These are phyloP conservation scores for Cercospora zeae-maydis DNA, from an alignment of 2,329 filamentous ascomycete genomes.

Conservation along the genomic window DNA sequence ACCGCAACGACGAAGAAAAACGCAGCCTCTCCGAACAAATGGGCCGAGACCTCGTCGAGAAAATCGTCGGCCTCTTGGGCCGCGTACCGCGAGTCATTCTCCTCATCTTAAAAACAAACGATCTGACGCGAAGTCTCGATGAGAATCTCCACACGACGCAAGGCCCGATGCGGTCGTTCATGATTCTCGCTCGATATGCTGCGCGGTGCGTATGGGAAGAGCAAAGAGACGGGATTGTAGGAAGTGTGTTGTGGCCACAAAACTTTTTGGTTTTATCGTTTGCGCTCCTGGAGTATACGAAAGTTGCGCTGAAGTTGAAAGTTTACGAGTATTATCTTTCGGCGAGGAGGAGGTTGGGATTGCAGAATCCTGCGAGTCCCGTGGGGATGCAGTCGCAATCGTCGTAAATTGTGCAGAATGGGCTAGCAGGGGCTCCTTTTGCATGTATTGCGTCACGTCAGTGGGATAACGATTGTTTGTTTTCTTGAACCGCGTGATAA, in stretches of 20 bases:
- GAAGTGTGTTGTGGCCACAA: constrained; percentile 50
- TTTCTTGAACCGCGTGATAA: not conserved
- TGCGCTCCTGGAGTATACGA: constrained; percentile 53
- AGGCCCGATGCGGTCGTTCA: constrained; percentile 59
- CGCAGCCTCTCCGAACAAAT: constrained; percentile 79
- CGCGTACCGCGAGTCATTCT: constrained; percentile 89
- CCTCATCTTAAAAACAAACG: constrained; percentile 95
- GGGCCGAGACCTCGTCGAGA: constrained; percentile 73
- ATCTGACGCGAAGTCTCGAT: constrained; percentile 87
- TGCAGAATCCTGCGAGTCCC: constrained; percentile 12
- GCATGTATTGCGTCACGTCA: no score
- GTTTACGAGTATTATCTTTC: constrained; percentile 57
- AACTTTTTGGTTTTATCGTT: constrained; percentile 51
- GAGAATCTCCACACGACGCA: constrained; percentile 77
- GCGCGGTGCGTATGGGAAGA: constrained; percentile 61
- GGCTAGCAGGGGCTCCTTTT: not conserved
- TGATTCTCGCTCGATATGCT: constrained; percentile 63
- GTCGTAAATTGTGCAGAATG: not conserved
- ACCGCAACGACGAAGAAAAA: constrained; percentile 72
- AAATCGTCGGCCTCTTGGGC: constrained; percentile 82
- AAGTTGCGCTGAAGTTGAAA: constrained; percentile 56
- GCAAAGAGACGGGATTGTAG: constrained; percentile 51
- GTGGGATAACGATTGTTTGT: no score
- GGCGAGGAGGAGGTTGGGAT: constrained; percentile 38
- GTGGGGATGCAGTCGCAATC: constrained; percentile 4